A percentile compares a stretch with the other conserved stretches of the same genome.
These are phyloP conservation scores for Fomitopsis pulvina DNA, from an alignment of 768 basidiomycete genomes.

Conservation along the genomic window DNA sequence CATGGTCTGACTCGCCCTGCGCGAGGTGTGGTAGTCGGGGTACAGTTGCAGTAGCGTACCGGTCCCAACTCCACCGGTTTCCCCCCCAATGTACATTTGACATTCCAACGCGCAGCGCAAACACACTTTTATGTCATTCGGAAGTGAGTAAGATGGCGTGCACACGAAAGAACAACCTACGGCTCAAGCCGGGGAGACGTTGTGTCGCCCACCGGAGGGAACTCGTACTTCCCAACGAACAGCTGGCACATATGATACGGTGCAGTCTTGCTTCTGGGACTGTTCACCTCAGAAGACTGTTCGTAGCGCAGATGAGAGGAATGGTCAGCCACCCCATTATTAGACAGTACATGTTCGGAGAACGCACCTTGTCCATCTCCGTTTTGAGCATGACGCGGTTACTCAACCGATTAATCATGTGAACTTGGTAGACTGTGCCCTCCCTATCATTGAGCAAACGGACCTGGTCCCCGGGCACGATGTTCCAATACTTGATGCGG, in stretches of 20 bases:
- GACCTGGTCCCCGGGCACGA: conserved; percentile 79
- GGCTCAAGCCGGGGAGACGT: neutral
- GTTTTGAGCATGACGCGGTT: conserved; percentile 57
- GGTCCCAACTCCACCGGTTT: conserved; percentile 64
- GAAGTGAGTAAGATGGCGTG: neutral
- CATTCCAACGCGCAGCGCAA: conserved; percentile 64
- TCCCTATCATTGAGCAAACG: conserved; percentile 60
- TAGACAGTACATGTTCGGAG: conserved; percentile 3
- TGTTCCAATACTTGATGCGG: conserved; percentile 82
- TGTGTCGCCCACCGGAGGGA: conserved; percentile 34
- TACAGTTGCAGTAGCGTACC: conserved; percentile 59
- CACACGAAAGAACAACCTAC: neutral
- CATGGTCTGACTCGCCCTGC: conserved; percentile 24
- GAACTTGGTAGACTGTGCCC: conserved; percentile 58
- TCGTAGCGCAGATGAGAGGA: no score
- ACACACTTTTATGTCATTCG: no score
- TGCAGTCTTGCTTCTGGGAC: conserved; percentile 28
- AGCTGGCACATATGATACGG: conserved; percentile 82
- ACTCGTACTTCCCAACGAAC: conserved; percentile 60
- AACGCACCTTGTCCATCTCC: conserved; percentile 28
- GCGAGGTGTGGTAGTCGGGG: conserved; percentile 45
- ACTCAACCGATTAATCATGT: conserved; percentile 65
- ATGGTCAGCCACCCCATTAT: no score
- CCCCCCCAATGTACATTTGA: conserved; percentile 25
- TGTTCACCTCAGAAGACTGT: no score